Evolutionary conservation across 106 monocot genomes (phyloP), one percentile per base, ranked within the genome.

Genomic region (Cymbidium sinense): DNA sequence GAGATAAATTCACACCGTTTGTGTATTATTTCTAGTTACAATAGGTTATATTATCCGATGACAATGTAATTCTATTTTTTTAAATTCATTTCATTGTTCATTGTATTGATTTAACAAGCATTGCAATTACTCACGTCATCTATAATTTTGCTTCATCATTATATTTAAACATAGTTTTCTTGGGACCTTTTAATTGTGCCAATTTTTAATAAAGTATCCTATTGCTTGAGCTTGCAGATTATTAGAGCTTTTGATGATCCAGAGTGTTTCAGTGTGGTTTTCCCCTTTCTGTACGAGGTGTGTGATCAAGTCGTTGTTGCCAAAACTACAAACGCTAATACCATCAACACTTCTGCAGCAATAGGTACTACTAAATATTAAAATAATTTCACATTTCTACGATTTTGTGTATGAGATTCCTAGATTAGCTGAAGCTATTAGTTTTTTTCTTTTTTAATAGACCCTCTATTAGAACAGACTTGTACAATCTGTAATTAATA

Each of bases 271-370:
- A 79, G 78, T 70, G 83, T 37, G 39, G 83, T 85, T 20, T 88
- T 92, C 82, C 95, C 90, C 4, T 79, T 92, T 74, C 79, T 95
- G 76, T 79, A 83, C 80, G 90, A 87, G 62, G 76, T 85, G 29
- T 88, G 84, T 81, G 74, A 79, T 73, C 81, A 86, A 80, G 82
- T 76, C 34, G 39, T 13, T 79, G 73, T 75, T 12, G 52, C 51
- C 31, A 87, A 87, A 58, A 71, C 65, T 67, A 35, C 52, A 21
- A 85, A 72, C 77, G 33, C 70, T 70, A 27, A 70, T 81, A 43
- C 75, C 15, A 41, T 15, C 39, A 78, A 28, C 51, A 44, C 73
- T 67, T 11, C 43, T 73, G 36, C 31, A 28, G 74, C n/a, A 25
- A 58, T 84, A 83, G 89, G 92, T 89, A 82, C 50, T 37, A 39